These are phyloP conservation scores for Selenicereus undatus DNA, from an alignment of 148 eudicot genomes.

Conservation along the genomic window DNA sequence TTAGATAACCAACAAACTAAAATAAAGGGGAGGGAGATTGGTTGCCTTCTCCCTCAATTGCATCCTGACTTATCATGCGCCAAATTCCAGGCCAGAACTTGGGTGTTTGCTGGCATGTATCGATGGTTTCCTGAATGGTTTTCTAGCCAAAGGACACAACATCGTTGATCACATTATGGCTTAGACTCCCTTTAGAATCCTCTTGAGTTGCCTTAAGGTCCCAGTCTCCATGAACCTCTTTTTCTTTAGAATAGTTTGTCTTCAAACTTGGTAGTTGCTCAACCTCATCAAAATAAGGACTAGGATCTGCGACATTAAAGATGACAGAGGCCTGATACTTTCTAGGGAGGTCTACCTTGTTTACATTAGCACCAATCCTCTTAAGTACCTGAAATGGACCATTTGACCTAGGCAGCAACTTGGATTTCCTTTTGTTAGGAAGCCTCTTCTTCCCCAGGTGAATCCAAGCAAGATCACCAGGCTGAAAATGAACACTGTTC, in stretches of 20 bases:
- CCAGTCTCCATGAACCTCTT: too few species aligned
- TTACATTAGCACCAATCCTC: neutral
- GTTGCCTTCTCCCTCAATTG: too few species aligned
- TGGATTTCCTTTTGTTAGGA: neutral
- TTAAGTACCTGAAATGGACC: neutral
- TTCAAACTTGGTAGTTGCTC: neutral
- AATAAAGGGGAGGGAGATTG: too few species aligned
- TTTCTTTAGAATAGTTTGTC: neutral
- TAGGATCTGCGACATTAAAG: neutral
- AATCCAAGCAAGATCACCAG: neutral
- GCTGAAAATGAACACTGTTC: neutral
- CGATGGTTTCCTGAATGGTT: too few species aligned
- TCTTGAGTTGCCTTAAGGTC: too few species aligned
- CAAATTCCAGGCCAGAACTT: too few species aligned
- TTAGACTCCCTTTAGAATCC: too few species aligned
- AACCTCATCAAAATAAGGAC: neutral
- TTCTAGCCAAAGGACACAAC: too few species aligned
- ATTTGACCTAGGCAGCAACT: neutral
- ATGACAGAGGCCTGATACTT: neutral
- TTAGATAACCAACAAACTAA: too few species aligned
- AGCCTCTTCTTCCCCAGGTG: neutral
- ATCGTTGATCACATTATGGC: too few species aligned
- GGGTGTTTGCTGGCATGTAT: too few species aligned
- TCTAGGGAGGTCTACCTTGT: neutral
- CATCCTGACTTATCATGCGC: too few species aligned